These are phyloP conservation scores for Cyclotella choctawhatcheeana DNA, from an alignment of 108 stramenopile species.

Conservation along the genomic window DNA sequence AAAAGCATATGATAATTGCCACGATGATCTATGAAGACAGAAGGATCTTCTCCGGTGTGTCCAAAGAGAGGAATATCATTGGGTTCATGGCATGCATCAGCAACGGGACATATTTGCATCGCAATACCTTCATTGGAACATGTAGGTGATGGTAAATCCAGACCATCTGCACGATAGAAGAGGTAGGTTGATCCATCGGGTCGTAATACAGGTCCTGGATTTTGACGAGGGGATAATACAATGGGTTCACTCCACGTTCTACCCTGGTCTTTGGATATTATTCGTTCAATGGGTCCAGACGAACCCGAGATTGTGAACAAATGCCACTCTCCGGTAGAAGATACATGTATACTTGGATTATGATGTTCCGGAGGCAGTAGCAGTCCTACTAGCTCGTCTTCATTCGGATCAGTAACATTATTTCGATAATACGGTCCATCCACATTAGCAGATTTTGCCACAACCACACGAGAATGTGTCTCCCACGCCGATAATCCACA, in stretches of 20 bases:
- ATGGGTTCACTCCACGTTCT: conserved; percentile 31
- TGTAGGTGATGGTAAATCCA: conserved; percentile 31
- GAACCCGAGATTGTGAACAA: conserved; percentile 34
- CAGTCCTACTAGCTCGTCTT: too few species aligned
- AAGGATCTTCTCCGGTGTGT: conserved; percentile 48
- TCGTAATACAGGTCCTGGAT: conserved; percentile 41
- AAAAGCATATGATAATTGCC: conserved; percentile 50
- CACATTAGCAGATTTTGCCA: conserved; percentile 11
- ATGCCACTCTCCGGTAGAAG: conserved; percentile 42
- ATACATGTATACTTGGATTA: conserved; percentile 42
- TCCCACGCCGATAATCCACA: conserved; percentile 33
- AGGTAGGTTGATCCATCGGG: conserved; percentile 36
- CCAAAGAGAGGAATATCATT: conserved; percentile 28
- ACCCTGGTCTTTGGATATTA: conserved; percentile 33
- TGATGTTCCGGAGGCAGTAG: conserved; percentile 42
- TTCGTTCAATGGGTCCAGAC: conserved; percentile 36
- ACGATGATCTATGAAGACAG: conserved; percentile 42
- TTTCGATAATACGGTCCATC: conserved; percentile 34
- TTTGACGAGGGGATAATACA: conserved; percentile 34
- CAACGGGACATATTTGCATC: conserved; percentile 27
- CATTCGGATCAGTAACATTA: neutral
- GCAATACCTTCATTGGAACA: conserved; percentile 38
- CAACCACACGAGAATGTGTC: conserved; percentile 40
- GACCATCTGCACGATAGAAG: conserved; percentile 40
- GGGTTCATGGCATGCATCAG: conserved; percentile 13